These are phyloP conservation scores for Citrus medica DNA, from an alignment of 345 rosid species.

Conservation along the genomic window DNA sequence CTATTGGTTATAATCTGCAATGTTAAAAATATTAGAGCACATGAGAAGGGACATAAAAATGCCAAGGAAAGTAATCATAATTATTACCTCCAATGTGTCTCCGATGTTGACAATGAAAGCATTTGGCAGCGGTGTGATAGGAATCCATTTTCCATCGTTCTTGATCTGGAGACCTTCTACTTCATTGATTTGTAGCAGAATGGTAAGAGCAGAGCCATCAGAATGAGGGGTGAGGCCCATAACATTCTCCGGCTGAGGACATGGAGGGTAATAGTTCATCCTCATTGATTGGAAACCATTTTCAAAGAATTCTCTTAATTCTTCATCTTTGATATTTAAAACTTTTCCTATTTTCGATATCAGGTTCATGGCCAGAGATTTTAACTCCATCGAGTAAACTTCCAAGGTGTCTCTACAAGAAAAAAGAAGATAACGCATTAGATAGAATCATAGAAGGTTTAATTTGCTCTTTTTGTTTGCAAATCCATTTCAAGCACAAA, in stretches of 20 bases:
- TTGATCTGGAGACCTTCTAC: too few relatives aligned
- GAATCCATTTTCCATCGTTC: too few relatives aligned
- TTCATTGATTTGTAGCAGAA: conserved; percentile 19
- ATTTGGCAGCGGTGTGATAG: too few relatives aligned
- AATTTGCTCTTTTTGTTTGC: too few relatives aligned
- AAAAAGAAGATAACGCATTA: too few relatives aligned
- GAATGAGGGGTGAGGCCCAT: conserved; percentile 35
- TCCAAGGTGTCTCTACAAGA: too few relatives aligned
- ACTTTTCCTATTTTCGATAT: conserved; percentile 13
- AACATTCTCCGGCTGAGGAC: conserved; percentile 28
- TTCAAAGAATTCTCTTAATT: conserved; percentile 18
- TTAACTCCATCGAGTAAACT: conserved; percentile 12
- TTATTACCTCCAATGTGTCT: background rate
- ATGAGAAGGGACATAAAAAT: background rate
- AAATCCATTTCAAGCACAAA: too few relatives aligned
- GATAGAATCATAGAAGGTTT: too few relatives aligned
- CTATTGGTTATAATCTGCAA: conserved; percentile 28
- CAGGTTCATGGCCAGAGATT: conserved; percentile 3
- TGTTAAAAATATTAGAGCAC: background rate
- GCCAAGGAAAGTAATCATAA: background rate
- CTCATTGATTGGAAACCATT: conserved; percentile 17
- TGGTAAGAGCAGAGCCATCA: conserved; percentile 20
- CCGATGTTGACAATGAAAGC: too few relatives aligned
- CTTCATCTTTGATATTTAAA: conserved; percentile 12
- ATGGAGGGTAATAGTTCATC: conserved; percentile 38